Evolutionary conservation across 2,329 filamentous ascomycete species (phyloP).

Genomic region (Pyrenochaeta sp.): DNA sequence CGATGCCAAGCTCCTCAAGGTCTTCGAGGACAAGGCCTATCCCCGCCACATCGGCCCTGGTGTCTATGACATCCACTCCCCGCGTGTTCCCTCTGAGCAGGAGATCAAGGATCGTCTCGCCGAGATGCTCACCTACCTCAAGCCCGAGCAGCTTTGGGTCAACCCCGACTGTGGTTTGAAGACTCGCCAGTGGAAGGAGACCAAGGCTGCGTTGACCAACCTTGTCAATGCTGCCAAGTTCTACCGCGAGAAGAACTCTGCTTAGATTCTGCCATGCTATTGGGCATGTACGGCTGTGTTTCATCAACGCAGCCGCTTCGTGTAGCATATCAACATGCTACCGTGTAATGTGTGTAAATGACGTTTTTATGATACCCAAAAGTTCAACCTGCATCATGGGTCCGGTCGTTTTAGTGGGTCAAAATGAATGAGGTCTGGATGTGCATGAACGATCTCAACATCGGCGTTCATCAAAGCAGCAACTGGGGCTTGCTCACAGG

Average conservation of each 20-base stretch:
- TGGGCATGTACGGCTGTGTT: constrained; percentile 33
- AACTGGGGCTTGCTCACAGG: constrained; percentile 10
- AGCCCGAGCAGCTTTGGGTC: constrained; percentile 99
- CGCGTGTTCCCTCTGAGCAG: constrained; percentile 94
- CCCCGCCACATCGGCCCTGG: constrained; percentile 97
- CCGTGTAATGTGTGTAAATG: constrained; percentile 50
- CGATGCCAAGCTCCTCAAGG: constrained; percentile 97
- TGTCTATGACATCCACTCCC: constrained; percentile 99
- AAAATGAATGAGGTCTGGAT: constrained; percentile 24
- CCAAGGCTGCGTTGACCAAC: constrained; percentile 93
- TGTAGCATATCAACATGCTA: constrained; percentile 50
- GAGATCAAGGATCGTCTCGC: constrained; percentile 98
- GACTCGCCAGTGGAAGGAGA: constrained; percentile 98
- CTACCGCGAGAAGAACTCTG: constrained; percentile 89
- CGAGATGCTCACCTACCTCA: constrained; percentile 96
- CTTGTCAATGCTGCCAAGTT: constrained; percentile 98
- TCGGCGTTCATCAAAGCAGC: constrained; percentile 45
- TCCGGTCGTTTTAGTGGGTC: constrained; percentile 39
- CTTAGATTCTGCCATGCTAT: constrained; percentile 51
- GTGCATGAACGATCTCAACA: constrained; percentile 49
- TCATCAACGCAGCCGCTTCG: constrained; percentile 41
- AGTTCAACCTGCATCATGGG: constrained; percentile 53
- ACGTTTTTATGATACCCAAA: constrained; percentile 52
- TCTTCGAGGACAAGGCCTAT: constrained; percentile 97
- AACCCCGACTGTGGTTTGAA: constrained; percentile 99